A percentile compares a stretch with the other conserved stretches of the same genome.
Evolutionary conservation across 164 flowering plant genomes (phyloP).

Genomic region (Chimonanthus salicifolius): DNA sequence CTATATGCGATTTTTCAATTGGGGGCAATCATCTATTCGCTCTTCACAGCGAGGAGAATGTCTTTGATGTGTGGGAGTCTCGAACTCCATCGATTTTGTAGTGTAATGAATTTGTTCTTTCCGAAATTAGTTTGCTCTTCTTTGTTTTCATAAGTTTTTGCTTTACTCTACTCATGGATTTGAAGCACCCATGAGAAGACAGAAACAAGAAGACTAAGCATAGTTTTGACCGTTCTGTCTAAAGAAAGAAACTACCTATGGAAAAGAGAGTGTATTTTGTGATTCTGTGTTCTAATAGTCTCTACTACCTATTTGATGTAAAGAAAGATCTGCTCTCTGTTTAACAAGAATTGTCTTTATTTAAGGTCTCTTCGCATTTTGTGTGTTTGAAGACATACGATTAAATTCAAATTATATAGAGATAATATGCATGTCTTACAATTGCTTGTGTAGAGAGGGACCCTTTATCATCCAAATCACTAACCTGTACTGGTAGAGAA

Average conservation of each 20-base stretch:
- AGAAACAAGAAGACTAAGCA: background rate
- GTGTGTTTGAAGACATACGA: too few species aligned
- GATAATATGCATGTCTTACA: too few species aligned
- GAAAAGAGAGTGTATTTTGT: constrained; percentile 8
- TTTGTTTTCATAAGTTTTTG: background rate
- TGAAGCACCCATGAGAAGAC: background rate
- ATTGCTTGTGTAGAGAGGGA: too few species aligned
- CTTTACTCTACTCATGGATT: background rate
- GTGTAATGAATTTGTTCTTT: constrained; percentile 1
- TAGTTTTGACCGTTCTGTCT: background rate
- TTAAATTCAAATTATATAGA: too few species aligned
- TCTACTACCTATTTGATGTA: background rate
- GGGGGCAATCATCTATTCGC: constrained; percentile 87
- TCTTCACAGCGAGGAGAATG: constrained; percentile 82
- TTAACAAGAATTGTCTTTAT: too few species aligned
- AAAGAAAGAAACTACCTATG: background rate
- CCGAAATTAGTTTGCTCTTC: background rate
- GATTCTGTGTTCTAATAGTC: background rate
- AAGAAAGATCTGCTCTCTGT: too few species aligned
- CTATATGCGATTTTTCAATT: constrained; percentile 85
- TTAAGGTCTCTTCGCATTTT: too few species aligned
- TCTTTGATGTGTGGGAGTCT: constrained; percentile 89
- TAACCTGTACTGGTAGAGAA: too few species aligned
- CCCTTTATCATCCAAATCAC: too few species aligned
- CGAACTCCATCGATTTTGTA: constrained; percentile 43